Base-by-base conservation (phyloP, 768 basidiomycete genomes). In the Kwoniella mangroviensis region DNA sequence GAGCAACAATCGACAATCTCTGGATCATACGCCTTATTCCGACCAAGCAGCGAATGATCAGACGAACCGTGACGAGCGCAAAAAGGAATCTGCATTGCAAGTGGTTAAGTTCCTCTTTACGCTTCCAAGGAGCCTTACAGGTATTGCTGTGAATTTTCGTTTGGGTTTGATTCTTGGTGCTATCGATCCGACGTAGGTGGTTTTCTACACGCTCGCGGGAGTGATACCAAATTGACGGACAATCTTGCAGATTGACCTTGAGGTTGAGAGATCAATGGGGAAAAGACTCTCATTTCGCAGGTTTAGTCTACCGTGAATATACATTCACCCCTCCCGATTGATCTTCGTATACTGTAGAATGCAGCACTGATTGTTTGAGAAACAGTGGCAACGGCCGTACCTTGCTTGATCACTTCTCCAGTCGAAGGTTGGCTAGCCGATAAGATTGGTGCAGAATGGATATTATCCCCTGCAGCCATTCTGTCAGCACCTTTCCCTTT, bases 141-240 rank as follows among this genome's bases (percentile, higher is more conserved):
- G 59, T 13, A 54, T 73, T 24, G 55, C 54, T 15, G 21, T 74
- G 11, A 65, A 53, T 13, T 64, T 62, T 10, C 24, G 60, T 1
- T 68, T 68, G 26, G 70, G 68, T 19, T 21, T 68, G 17, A 41
- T 68, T 21, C 40, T 63, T 2, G 73, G 69, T 24, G 66, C 63
- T 17, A 53, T 68, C 3, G 73, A 74, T 15, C 73, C 73, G 19
- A 74, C 73, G 71, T 72, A 26, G 55, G 72, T 63, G 4, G 17
- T 7, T 2, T 54, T 12, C 22, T 52, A 19, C 4, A 17, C 6
- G 7, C 19, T n/a, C 15, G 1, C 11, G 15, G 17, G 10, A 42
- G 1, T 4, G 34, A 45, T 2, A 24, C 22, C 13, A 13, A 49
- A 15, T 4, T 49, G 12, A 34, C 15, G 1, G 22, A 17, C 19